Base-by-base conservation (phyloP, 306 rosid species). In the Trichosanthes cucumerina region DNA sequence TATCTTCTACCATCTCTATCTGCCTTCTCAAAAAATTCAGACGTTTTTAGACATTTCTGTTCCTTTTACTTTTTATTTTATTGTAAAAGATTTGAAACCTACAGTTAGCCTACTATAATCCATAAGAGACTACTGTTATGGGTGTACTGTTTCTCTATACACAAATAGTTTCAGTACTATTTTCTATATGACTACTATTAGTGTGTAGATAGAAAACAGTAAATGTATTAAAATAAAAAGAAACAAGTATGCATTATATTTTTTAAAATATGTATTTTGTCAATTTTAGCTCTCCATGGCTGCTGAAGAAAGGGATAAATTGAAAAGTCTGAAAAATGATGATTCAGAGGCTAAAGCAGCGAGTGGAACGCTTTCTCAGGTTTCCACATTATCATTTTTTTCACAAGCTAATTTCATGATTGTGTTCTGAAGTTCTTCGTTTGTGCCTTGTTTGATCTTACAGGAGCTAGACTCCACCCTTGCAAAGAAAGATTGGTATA, bases 391-490 rank as follows among this genome's bases (percentile, higher is more conserved):
- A 23, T 59, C 65, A 56, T 47, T 70, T 57, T 18, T 41, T 75
- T 64, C 47, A 24, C 82, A 64, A 79, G 58, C 63, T 80, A 52
- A 34, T 79, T 77, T 39, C 28, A 60, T 79, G 21, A 26, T 54
- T 74, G 43, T 78, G 80, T 80, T 56, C 47, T 82, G 63, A 76
- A 80, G 56, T 10, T 64, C 57, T 73, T 79, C 82, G 47, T 77
- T 60, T 85, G 21, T 77, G 60, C 74, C 79, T 75, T 86, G 68
- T 81, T 88, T 78, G 83, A 78, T 46, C 79, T 26, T 84, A 71
- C 89, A 95, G 97, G 96, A 87, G 70, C 88, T 86, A 85, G 96
- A 95, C 82, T 85, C 91, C 49, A 84, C 87, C 58, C 89, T 95
- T 77, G 83, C 76, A 23, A 91, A 86, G 80, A 92, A 88, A 84